These are phyloP conservation scores for Sherardia arvensis DNA, from an alignment of 257 asterid genomes.

Conservation along the genomic window DNA sequence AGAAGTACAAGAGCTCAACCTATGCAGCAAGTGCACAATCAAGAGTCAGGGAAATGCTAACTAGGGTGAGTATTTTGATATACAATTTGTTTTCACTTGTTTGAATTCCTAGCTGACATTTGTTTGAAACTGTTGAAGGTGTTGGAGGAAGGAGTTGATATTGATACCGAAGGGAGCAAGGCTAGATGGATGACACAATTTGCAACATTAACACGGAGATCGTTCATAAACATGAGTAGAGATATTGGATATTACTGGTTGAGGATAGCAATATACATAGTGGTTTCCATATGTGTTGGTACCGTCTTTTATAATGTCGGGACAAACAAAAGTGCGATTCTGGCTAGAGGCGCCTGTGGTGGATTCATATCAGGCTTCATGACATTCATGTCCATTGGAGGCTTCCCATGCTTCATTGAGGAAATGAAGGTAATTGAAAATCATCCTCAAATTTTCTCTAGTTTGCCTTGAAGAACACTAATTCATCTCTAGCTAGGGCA, in stretches of 20 bases:
- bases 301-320: conserved; percentile 70
- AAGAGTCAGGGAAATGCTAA: conserved; percentile 34
- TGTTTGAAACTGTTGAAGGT: background rate
- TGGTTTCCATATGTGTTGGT: conserved; percentile 57
- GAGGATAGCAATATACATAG: conserved; percentile 47
- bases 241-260: conserved; percentile 93
- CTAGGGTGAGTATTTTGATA: conserved; percentile 39
- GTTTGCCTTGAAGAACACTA: no score
- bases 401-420: conserved; percentile 92
- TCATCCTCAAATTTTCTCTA: background rate
- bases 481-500: no score
- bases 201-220: conserved; percentile 53
- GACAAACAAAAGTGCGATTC: conserved; percentile 36
- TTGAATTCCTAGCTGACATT: background rate
- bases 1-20: conserved; percentile 47
- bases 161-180: conserved; percentile 43
- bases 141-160: conserved; percentile 35
- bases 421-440: conserved; percentile 67
- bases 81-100: background rate
- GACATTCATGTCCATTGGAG: conserved; percentile 96
- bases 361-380: conserved; percentile 85
- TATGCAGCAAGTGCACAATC: conserved; percentile 26
- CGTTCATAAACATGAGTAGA: conserved; percentile 65
- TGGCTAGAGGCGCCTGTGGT: conserved; percentile 80
- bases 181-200: conserved; percentile 65